phyloP scores from a whole-genome alignment of 352 stramenopile genomes.

The Poterioochromonas sp. region DNA sequence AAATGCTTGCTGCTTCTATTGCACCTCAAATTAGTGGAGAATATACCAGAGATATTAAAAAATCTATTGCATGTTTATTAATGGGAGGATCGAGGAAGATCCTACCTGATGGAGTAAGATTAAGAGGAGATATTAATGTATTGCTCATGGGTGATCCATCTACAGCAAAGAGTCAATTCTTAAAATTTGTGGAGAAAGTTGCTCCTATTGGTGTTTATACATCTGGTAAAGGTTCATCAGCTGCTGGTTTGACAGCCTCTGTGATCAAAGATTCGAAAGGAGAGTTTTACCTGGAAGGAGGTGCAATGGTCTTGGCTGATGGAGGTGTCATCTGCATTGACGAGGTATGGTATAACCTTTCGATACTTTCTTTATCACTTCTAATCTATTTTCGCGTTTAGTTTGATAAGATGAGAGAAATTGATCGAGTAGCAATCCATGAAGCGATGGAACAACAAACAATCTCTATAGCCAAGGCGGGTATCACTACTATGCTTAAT shows the following conservation, averaged over 20 bases:
- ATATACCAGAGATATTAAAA: slow-evolving; percentile 95
- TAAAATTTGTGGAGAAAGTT: slow-evolving; percentile 94
- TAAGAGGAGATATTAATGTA: slow-evolving; percentile 97
- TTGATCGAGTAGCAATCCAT: slow-evolving; percentile 95
- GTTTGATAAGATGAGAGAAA: slow-evolving; percentile 92
- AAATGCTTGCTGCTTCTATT: slow-evolving; percentile 3
- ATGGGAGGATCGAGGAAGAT: slow-evolving; percentile 56
- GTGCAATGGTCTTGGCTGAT: slow-evolving; percentile 95
- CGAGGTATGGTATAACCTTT: slow-evolving; percentile 46
- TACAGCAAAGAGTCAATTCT: slow-evolving; percentile 96
- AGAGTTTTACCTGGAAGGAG: slow-evolving; percentile 73
- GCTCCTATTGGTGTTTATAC: slow-evolving; percentile 96
- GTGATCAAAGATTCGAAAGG: slow-evolving; percentile 78
- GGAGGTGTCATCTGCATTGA: slow-evolving; percentile 96
- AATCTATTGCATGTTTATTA: slow-evolving; percentile 90
- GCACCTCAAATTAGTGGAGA: slow-evolving; percentile 98
- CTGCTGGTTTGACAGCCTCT: slow-evolving; percentile 93
- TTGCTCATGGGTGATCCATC: slow-evolving; percentile 94
- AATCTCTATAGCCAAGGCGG: slow-evolving; percentile 88
- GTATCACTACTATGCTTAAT: slow-evolving; percentile 96
- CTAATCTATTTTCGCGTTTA: slow-evolving; percentile 52
- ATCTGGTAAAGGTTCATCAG: slow-evolving; percentile 90
- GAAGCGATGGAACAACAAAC: slow-evolving; percentile 99
- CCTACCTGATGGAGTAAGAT: slow-evolving; percentile 79
- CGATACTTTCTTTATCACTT: not conserved